Percentiles rank a stretch among this genome's conserved stretches.
Evolutionary conservation across 371 early-diverging fungal genomes (phyloP).

Genomic region (Rhizopus delemar): DNA sequence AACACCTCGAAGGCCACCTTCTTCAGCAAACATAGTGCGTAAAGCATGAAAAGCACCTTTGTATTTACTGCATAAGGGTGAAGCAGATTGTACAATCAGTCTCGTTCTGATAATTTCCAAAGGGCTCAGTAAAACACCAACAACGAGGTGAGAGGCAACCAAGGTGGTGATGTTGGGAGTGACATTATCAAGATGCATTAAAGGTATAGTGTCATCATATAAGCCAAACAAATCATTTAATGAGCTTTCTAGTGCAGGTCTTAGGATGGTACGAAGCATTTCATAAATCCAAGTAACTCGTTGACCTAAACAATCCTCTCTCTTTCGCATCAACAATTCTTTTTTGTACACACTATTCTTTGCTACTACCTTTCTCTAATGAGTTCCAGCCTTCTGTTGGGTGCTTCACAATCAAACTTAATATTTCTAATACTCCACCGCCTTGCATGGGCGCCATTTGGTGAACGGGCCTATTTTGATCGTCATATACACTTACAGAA

Average conservation of each 20-base stretch:
- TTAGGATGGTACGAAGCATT: slow-evolving; percentile 66
- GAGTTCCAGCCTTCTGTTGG: slow-evolving; percentile 68
- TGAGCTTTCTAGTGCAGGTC: slow-evolving; percentile 72
- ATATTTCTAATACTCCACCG: slow-evolving; percentile 60
- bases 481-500: slow-evolving; percentile 60
- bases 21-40: slow-evolving; percentile 70
- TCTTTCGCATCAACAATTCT: background rate
- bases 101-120: slow-evolving; percentile 75
- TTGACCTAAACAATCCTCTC: slow-evolving; percentile 57
- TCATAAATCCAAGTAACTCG: slow-evolving; percentile 73
- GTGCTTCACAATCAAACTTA: slow-evolving; percentile 53
- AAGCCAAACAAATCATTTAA: slow-evolving; percentile 77
- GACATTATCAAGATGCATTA: slow-evolving; percentile 64
- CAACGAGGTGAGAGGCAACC: slow-evolving; percentile 66
- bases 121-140: slow-evolving; percentile 75
- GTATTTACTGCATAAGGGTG: slow-evolving; percentile 73
- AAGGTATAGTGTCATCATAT: slow-evolving; percentile 76
- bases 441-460: slow-evolving; percentile 64
- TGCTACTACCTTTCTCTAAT: slow-evolving; percentile 62
- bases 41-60: slow-evolving; percentile 69
- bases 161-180: slow-evolving; percentile 68
- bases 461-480: slow-evolving; percentile 56
- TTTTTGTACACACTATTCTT: background rate
- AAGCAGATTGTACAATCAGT: slow-evolving; percentile 71
- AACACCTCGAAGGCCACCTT: slow-evolving; percentile 74